phyloP scores from a whole-genome alignment of 2,329 filamentous ascomycete species.

The Periconia sp. region DNA sequence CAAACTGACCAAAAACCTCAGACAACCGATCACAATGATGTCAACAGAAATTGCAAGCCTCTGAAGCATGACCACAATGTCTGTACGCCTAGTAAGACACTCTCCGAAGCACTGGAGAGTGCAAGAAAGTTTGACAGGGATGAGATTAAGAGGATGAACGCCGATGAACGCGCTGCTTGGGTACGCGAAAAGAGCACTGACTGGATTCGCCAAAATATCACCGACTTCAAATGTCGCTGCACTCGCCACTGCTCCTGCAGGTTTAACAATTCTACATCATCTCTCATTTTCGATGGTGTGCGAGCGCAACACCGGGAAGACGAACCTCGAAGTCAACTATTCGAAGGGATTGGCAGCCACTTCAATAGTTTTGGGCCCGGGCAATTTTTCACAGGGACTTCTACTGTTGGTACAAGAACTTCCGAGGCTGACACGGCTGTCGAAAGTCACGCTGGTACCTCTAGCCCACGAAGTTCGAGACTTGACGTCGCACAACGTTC shows the following conservation, averaged over 20 bases:
- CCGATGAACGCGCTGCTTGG: conserved; percentile 19
- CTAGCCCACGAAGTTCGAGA: conserved; percentile 1
- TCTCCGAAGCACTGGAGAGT: conserved; percentile 9
- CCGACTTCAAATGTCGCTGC: conserved; percentile 18
- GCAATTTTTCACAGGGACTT: conserved; percentile 2
- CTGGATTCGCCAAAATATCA: conserved; percentile 26
- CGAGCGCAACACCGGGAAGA: conserved; percentile 5
- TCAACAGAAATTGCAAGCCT: too few species aligned
- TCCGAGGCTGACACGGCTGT: conserved; percentile 12
- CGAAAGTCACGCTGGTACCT: not conserved
- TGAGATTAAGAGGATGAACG: conserved; percentile 14
- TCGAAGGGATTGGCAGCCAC: conserved; percentile 10
- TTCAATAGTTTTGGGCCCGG: conserved; percentile 5
- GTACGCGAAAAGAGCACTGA: conserved; percentile 22
- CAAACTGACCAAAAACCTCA: too few species aligned
- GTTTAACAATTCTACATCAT: not conserved
- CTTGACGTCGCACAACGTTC: conserved; percentile 3
- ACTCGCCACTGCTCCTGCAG: conserved; percentile 4
- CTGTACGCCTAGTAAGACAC: not conserved
- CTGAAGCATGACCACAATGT: too few species aligned
- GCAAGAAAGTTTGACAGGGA: conserved; percentile 14
- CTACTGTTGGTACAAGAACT: conserved; percentile 9
- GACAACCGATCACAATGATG: too few species aligned
- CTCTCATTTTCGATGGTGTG: conserved; percentile 14
- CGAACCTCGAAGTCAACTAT: conserved; percentile 1